These are phyloP conservation scores for Myxozyma melibiosi DNA, from an alignment of 805 yeast species.

Conservation along the genomic window DNA sequence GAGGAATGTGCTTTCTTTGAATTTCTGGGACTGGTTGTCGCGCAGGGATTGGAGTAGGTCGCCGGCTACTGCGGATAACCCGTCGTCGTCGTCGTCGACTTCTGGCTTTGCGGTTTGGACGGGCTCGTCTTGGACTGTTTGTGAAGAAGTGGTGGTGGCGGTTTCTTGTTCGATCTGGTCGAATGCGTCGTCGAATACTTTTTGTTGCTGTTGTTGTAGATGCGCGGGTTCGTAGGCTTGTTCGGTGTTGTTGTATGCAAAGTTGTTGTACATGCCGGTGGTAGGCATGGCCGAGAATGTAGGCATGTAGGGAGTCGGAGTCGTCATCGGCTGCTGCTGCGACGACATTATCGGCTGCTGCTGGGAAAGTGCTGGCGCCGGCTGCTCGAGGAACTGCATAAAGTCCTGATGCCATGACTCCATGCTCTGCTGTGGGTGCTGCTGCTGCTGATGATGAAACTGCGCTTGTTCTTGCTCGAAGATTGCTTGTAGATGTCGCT, in stretches of 20 bases:
- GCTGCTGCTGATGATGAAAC: neutral
- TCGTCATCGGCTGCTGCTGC: neutral
- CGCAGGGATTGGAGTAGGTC: conserved; percentile 29
- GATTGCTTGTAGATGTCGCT: neutral
- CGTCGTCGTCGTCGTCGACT: conserved; percentile 26
- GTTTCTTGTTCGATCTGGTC: conserved; percentile 11
- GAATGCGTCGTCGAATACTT: conserved; percentile 16
- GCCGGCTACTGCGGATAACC: conserved; percentile 35
- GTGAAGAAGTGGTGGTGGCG: neutral
- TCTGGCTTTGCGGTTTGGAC: neutral
- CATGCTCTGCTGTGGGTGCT: neutral
- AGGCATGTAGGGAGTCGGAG: neutral
- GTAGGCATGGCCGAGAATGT: neutral
- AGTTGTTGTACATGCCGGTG: neutral
- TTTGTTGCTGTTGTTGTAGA: conserved; percentile 4
- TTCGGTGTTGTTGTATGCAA: neutral
- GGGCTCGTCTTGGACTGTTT: neutral
- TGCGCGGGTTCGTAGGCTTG: neutral
- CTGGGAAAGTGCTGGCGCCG: neutral
- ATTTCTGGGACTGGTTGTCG: conserved; percentile 30
- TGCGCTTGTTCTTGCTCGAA: neutral
- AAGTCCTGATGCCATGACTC: conserved; percentile 28
- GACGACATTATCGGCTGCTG: neutral
- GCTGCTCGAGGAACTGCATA: conserved; percentile 18
- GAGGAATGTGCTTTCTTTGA: conserved; percentile 34